These are phyloP conservation scores for Blastomyces silverae DNA, from an alignment of 2,329 filamentous ascomycete species.

Conservation along the genomic window DNA sequence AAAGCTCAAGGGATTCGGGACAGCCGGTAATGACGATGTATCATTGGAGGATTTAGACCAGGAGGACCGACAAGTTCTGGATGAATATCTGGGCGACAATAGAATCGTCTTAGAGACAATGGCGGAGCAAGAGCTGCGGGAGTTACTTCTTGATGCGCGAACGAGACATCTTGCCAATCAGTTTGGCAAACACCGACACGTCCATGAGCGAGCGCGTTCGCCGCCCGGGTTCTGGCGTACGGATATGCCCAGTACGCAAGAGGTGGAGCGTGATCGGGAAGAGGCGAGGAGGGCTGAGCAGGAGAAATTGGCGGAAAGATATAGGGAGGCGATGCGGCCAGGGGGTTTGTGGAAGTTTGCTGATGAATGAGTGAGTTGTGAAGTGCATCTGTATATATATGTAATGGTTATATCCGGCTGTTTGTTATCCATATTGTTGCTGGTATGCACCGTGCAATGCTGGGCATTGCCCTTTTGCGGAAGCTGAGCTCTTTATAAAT, in stretches of 20 bases:
- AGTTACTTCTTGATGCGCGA: slow-evolving; percentile 68
- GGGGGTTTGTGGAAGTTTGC: slow-evolving; percentile 73
- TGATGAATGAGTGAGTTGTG: slow-evolving; percentile 57
- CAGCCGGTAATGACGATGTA: slow-evolving; percentile 32
- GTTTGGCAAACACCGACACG: slow-evolving; percentile 69
- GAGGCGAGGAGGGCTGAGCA: slow-evolving; percentile 59
- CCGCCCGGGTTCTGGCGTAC: slow-evolving; percentile 87
- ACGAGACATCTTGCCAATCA: slow-evolving; percentile 65
- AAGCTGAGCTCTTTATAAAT: background rate
- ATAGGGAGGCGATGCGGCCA: slow-evolving; percentile 71
- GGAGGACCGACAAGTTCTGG: slow-evolving; percentile 32
- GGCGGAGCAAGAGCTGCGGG: slow-evolving; percentile 54
- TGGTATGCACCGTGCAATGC: background rate
- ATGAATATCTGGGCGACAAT: slow-evolving; percentile 51
- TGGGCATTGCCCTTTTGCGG: background rate
- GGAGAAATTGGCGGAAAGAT: slow-evolving; percentile 62
- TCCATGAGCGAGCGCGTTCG: slow-evolving; percentile 62
- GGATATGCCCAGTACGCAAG: slow-evolving; percentile 85
- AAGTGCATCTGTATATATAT: background rate
- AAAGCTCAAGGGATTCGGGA: slow-evolving; percentile 31
- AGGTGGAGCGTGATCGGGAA: slow-evolving; percentile 58
- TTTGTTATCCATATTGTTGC: background rate
- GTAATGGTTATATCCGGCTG: background rate
- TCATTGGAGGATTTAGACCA: slow-evolving; percentile 27
- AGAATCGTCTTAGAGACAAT: slow-evolving; percentile 41